Base-by-base conservation (phyloP, 371 early-diverging fungal species). In the Mortierella sp. region DNA sequence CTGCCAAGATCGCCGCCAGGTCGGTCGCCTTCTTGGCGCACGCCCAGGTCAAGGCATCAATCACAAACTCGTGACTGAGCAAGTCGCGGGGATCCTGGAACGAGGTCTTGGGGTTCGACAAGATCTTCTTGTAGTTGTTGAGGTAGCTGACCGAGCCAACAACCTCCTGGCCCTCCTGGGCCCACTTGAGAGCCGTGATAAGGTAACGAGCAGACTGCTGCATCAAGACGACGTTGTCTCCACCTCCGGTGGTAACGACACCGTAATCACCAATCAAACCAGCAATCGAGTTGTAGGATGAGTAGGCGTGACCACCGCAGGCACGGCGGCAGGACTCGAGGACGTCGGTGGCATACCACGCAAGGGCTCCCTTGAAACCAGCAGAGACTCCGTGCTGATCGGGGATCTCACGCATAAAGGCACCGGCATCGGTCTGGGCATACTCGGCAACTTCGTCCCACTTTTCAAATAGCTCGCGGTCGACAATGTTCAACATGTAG, bases 241-340 rank as follows among this genome's bases (percentile, higher is more conserved):
- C 95, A 76, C 92, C 95, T 63, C 95, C 89, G 6, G 95, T 95
- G 1, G 94, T 95, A 83, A 92, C 87, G 12, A 94, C 94, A 51
- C 93, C 94, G 89, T 89, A 94, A 75, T 94, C 94, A 38, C 88
- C 91, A 71, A 93, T 92, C 49, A 92, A 82, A 24, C 89, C 90
- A 2, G 93, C 91, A 56, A 95, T 92, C 58, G 90, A 89, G 82
- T 95, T 95, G 87, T 94, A 95, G 43, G 93, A 75, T 55, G 93
- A 93, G 79, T 93, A 92, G 21, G 93, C 92, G 73, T 93, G 92
- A 6, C 92, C 92, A 77, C 94, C 93, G 63, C 92, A 90, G 46
- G 90, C 86, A 71, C 94, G 89, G 82, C 94, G 90, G 74, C 90
- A 90, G 4, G 86, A 88, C 73, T 94, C 94, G 8, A 94, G 85